A percentile compares a stretch with the other conserved stretches of the same genome.
Conservation (phyloP, 2,329 filamentous ascomycete genomes). For the Cercospora beticola region DNA sequence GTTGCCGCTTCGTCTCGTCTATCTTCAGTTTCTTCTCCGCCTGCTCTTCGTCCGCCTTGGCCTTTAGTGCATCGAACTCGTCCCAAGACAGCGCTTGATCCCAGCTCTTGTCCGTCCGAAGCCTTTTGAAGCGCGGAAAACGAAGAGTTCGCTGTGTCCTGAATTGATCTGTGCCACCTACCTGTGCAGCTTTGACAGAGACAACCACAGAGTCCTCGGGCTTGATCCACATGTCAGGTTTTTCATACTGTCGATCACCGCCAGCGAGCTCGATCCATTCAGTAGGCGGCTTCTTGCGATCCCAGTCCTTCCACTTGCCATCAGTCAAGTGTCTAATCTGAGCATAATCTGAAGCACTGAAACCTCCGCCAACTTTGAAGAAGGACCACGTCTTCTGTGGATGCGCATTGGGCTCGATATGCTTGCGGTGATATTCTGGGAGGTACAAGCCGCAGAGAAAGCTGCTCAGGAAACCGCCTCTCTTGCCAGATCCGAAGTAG, state of each 20-base stretch:
- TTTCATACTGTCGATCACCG: conserved; percentile 70
- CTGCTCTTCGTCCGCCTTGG: conserved; percentile 66
- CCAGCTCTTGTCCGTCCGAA: conserved; percentile 85
- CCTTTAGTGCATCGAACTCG: conserved; percentile 72
- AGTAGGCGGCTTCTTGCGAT: conserved; percentile 70
- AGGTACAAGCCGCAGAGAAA: conserved; percentile 77
- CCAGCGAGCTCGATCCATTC: conserved; percentile 80
- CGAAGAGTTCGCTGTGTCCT: conserved; percentile 74
- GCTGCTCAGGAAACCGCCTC: conserved; percentile 79
- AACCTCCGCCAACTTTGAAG: conserved; percentile 96
- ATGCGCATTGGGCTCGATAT: conserved; percentile 38
- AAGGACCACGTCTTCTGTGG: conserved; percentile 87
- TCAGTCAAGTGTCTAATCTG: conserved; percentile 80
- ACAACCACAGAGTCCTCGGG: conserved; percentile 85
- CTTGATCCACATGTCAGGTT: conserved; percentile 89
- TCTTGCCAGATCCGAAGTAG: conserved; percentile 83
- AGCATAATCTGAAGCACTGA: conserved; percentile 80
- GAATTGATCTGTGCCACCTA: conserved; percentile 74
- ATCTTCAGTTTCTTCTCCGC: conserved; percentile 75
- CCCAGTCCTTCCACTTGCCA: conserved; percentile 88
- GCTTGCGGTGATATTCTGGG: not conserved
- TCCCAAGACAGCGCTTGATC: conserved; percentile 72
- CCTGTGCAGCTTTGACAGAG: conserved; percentile 81
- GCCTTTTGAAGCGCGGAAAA: conserved; percentile 82
- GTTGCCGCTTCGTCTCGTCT: conserved; percentile 63